Percentiles rank a stretch among this genome's conserved stretches.
phyloP scores from a whole-genome alignment of 352 stramenopile species.

The Phytopythium ostracodes region DNA sequence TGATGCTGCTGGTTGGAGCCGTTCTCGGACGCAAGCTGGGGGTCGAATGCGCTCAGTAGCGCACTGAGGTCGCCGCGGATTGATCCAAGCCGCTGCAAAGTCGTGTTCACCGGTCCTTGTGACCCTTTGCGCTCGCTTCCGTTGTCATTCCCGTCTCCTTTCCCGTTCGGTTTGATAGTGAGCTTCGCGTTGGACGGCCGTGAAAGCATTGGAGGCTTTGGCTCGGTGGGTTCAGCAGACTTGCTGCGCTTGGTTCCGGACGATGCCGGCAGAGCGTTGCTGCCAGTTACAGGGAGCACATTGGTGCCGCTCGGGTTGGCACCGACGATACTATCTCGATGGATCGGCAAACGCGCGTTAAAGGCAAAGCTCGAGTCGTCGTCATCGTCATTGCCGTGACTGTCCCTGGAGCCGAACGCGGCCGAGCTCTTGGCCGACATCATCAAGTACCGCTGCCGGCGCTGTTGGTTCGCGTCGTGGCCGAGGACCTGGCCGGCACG shows the following conservation, averaged over 20 bases:
- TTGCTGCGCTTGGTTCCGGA: neutral
- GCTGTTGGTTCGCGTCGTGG: conserved; percentile 4
- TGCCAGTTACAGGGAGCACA: neutral
- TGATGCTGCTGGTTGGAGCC: neutral
- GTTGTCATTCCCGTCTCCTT: neutral
- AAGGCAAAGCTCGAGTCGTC: conserved; percentile 6
- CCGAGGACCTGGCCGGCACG: conserved; percentile 49
- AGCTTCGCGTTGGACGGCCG: neutral
- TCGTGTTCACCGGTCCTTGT: neutral
- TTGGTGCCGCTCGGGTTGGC: neutral
- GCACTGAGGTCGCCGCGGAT: conserved; percentile 35
- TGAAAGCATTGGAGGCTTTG: neutral
- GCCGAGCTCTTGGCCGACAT: conserved; percentile 2
- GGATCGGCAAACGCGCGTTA: neutral
- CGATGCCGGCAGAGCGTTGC: neutral
- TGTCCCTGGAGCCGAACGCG: neutral
- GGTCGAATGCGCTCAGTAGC: conserved; percentile 17
- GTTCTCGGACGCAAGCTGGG: conserved; percentile 5
- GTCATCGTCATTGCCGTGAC: neutral
- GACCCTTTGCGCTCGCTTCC: neutral
- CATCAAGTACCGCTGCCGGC: neutral
- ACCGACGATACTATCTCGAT: neutral
- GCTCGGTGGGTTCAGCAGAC: neutral
- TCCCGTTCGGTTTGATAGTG: neutral
- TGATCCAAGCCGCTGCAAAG: conserved; percentile 25